These are phyloP conservation scores for Coriolopsis trogii DNA, from an alignment of 1,284 basidiomycete species.

Conservation along the genomic window DNA sequence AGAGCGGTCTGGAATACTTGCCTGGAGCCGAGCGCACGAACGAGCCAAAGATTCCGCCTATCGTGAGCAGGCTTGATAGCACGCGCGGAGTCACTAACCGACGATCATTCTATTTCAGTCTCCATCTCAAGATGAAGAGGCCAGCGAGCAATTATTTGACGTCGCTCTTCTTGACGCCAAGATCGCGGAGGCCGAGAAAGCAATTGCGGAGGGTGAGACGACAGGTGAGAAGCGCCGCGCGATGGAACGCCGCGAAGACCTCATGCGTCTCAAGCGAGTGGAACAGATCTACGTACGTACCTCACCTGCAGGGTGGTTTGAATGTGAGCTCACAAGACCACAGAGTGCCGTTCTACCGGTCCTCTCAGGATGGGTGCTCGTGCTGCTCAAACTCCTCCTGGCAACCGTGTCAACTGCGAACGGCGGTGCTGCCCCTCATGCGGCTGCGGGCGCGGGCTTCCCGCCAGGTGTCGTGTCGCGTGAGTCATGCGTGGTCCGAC, in stretches of 20 bases:
- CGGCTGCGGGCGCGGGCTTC: constrained; percentile 64
- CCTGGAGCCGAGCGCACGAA: constrained; percentile 57
- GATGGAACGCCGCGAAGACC: constrained; percentile 72
- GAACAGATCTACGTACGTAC: constrained; percentile 87
- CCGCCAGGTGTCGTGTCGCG: constrained; percentile 72
- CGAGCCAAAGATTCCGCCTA: constrained; percentile 37
- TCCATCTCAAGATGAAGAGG: constrained; percentile 54
- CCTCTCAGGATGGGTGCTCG: constrained; percentile 86
- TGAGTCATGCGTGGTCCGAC: constrained; percentile 38
- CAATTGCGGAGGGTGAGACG: constrained; percentile 57
- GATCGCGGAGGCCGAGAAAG: constrained; percentile 67
- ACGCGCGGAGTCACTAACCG: background rate
- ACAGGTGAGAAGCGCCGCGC: constrained; percentile 61
- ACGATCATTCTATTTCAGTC: constrained; percentile 11
- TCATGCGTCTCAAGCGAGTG: constrained; percentile 84
- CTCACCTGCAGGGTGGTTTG: background rate
- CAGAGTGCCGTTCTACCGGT: constrained; percentile 81
- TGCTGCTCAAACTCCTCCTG: constrained; percentile 85
- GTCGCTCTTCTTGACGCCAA: constrained; percentile 70
- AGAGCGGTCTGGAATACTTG: constrained; percentile 88
- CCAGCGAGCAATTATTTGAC: constrained; percentile 65
- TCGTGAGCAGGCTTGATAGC: too few species aligned
- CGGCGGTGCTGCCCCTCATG: constrained; percentile 54
- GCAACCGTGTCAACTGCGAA: constrained; percentile 86
- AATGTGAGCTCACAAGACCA: too few species aligned